Evolutionary conservation across 805 yeast genomes (phyloP).

Genomic region (Schizosaccharomyces japonicus): DNA sequence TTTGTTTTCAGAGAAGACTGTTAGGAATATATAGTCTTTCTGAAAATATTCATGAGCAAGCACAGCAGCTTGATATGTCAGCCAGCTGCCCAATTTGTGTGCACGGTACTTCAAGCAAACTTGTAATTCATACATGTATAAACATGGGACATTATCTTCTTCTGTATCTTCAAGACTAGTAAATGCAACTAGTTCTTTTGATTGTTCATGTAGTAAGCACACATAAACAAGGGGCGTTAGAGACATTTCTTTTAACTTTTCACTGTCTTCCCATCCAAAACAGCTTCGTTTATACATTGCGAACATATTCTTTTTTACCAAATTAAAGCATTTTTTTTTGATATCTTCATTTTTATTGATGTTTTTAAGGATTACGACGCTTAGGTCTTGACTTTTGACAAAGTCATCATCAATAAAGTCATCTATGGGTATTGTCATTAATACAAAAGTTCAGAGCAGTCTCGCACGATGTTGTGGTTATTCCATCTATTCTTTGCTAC

Average conservation of each 20-base stretch:
- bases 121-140: neutral
- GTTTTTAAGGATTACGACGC: neutral
- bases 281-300: neutral
- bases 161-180: neutral
- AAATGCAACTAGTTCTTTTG: neutral
- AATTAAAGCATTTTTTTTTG: neutral
- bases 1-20: neutral
- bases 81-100: neutral
- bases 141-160: neutral
- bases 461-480: too few relatives aligned
- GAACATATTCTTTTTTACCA: neutral
- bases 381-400: too few relatives aligned
- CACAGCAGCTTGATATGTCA: neutral
- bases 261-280: neutral
- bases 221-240: neutral
- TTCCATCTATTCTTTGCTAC: too few relatives aligned
- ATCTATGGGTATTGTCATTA: too few relatives aligned
- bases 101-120: neutral
- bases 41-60: neutral
- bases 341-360: too few relatives aligned
- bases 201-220: neutral
- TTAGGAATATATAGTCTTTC: neutral
- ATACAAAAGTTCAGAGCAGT: too few relatives aligned
- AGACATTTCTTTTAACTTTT: neutral
- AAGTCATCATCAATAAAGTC: too few relatives aligned